Conservation (phyloP, 2,329 filamentous ascomycete genomes). For the Fusarium domesticum region DNA sequence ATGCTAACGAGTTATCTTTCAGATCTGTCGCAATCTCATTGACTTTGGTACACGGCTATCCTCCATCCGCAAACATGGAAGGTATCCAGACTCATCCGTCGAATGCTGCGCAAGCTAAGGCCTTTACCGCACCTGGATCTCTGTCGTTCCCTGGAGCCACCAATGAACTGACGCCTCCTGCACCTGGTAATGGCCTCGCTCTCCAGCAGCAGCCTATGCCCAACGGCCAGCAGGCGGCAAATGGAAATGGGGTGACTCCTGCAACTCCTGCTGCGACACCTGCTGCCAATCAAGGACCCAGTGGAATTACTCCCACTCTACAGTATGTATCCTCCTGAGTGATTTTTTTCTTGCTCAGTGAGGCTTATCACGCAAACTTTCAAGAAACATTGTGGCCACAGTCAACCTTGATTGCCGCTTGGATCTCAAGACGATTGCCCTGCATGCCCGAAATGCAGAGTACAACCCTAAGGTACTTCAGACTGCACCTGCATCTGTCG, state of each 20-base stretch:
- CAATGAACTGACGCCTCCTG: slow-evolving; percentile 73
- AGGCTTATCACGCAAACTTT: slow-evolving; percentile 50
- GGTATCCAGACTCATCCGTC: slow-evolving; percentile 86
- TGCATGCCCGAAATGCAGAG: slow-evolving; percentile 97
- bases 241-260: slow-evolving; percentile 79
- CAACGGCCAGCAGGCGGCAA: slow-evolving; percentile 55
- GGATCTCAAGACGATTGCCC: slow-evolving; percentile 97
- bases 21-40: slow-evolving; percentile 36
- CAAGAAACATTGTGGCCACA: slow-evolving; percentile 97
- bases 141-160: slow-evolving; percentile 86
- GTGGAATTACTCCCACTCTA: slow-evolving; percentile 87
- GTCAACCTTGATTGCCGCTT: slow-evolving; percentile 97
- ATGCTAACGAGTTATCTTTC: slow-evolving; percentile 26
- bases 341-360: slow-evolving; percentile 36
- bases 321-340: slow-evolving; percentile 75
- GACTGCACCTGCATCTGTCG: slow-evolving; percentile 19
- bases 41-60: slow-evolving; percentile 20
- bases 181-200: slow-evolving; percentile 61
- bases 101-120: slow-evolving; percentile 90
- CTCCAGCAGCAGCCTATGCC: slow-evolving; percentile 33
- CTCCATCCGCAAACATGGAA: slow-evolving; percentile 64
- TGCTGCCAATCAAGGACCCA: slow-evolving; percentile 75
- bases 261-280: slow-evolving; percentile 90
- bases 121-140: slow-evolving; percentile 88
- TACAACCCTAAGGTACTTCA: slow-evolving; percentile 91